phyloP scores from a whole-genome alignment of 2,329 filamentous ascomycete species.

The Delphinella strobiligena region DNA sequence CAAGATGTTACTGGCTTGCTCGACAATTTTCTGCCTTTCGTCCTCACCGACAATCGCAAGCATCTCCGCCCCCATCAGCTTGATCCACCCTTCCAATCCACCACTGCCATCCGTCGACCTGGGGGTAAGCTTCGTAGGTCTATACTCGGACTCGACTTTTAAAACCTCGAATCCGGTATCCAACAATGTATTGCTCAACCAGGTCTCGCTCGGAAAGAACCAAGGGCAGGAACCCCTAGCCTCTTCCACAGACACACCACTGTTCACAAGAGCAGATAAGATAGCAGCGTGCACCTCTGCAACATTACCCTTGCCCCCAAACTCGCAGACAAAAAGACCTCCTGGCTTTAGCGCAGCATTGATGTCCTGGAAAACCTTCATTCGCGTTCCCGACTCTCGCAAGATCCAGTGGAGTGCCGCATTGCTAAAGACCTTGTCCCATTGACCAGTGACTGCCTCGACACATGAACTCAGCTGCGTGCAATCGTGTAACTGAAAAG shows the following conservation, averaged over 20 bases:
- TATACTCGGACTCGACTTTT: slow-evolving; percentile 48
- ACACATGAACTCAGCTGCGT: slow-evolving; percentile 14
- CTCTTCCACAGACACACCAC: slow-evolving; percentile 38
- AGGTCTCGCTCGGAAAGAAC: slow-evolving; percentile 58
- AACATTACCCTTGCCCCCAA: slow-evolving; percentile 60
- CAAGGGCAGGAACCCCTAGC: slow-evolving; percentile 47
- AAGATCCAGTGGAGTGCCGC: slow-evolving; percentile 39
- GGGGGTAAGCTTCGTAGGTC: slow-evolving; percentile 43
- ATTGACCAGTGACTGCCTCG: slow-evolving; percentile 15
- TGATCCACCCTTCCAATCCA: slow-evolving; percentile 53
- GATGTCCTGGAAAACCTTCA: slow-evolving; percentile 42
- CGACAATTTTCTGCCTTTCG: slow-evolving; percentile 41
- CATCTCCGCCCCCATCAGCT: slow-evolving; percentile 49
- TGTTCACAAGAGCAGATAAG: slow-evolving; percentile 37
- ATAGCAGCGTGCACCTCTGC: slow-evolving; percentile 50
- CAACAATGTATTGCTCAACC: slow-evolving; percentile 34
- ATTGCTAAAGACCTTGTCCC: slow-evolving; percentile 31
- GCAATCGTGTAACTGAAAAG: slow-evolving; percentile 22
- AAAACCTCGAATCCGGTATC: slow-evolving; percentile 31
- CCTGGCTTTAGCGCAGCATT: slow-evolving; percentile 40
- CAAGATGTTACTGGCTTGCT: slow-evolving; percentile 43
- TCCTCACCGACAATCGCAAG: slow-evolving; percentile 41
- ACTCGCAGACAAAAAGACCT: slow-evolving; percentile 54
- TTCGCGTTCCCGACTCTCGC: slow-evolving; percentile 30
- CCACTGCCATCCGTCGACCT: slow-evolving; percentile 24